Evolutionary conservation across 441 rosid species (phyloP), one percentile per base, ranked within the genome.

Genomic region (Geranium incanum): DNA sequence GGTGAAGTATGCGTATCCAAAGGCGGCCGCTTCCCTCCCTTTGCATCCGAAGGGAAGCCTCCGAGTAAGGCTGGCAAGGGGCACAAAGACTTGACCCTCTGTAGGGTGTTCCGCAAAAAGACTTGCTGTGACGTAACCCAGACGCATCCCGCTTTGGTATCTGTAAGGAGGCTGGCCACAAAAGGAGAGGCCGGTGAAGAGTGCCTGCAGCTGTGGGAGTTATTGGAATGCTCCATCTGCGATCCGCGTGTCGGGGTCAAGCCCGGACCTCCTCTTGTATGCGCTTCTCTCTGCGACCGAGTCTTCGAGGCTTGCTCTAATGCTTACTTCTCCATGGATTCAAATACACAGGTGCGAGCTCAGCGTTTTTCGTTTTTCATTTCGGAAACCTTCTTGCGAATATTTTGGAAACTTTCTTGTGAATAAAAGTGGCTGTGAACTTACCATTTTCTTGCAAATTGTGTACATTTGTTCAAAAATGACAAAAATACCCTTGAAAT

Each of bases 141-240:
- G 87, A 88, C 93, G 15, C 82, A 73, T 77, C 85, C 97, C 55
- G 92, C 93, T 76, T 84, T 87, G 72, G 62, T 91, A 67, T 81
- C 93, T 28, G 67, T 84, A 5, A 81, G 92, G 80, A 87, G 78
- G 83, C 79, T 91, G 74, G 86, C 91, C 71, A 82, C 84, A 48
- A 77, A 84, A 9, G 97, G 93, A 65, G 96, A 91, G 78, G 96
- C 90, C 64, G 76, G 67, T 36, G 76, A 81, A 67, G 96, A 88
- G 36, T 93, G 97, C 59, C 76, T 86, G 78, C 79, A 86, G 4
- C 67, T 90, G 69, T 94, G 93, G 87, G 92, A 88, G 67, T 76
- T 85, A 73, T 70, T 90, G 83, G 96, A 93, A 82, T 91, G 96
- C 71, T 89, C 95, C 18, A 84, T 89, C 63, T 93, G 98, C 13